phyloP scores from a whole-genome alignment of 345 rosid genomes.

The Cochlearia excelsa region DNA sequence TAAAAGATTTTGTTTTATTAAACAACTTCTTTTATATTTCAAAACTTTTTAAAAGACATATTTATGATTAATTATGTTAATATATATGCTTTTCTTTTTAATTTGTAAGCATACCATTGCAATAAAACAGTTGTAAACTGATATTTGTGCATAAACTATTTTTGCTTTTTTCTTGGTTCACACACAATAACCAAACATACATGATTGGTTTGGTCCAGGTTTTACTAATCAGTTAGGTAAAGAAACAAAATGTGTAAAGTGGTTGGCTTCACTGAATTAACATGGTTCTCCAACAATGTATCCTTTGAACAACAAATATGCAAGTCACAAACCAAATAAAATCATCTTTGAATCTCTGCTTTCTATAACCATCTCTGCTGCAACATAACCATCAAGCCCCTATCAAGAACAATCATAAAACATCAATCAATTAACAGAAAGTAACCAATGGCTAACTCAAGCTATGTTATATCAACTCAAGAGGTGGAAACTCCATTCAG shows the following conservation, averaged over 20 bases:
- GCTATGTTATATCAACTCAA: neutral
- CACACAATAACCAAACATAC: neutral
- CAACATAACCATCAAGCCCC: conserved; percentile 22
- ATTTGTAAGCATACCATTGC: too few relatives aligned
- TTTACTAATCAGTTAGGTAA: too few relatives aligned
- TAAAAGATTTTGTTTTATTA: too few relatives aligned
- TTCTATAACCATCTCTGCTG: conserved; percentile 3
- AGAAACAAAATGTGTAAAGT: too few relatives aligned
- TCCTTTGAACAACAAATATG: neutral
- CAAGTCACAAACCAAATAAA: conserved; percentile 4
- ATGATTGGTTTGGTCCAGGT: too few relatives aligned
- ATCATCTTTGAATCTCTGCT: too few relatives aligned
- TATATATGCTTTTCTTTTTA: too few relatives aligned
- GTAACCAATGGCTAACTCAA: conserved; percentile 4
- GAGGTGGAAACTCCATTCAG: neutral
- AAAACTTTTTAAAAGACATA: too few relatives aligned
- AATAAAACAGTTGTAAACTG: conserved; percentile 6
- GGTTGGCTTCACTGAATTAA: too few relatives aligned
- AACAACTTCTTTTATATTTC: too few relatives aligned
- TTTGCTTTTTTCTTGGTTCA: conserved; percentile 7
- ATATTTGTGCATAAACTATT: conserved; percentile 29
- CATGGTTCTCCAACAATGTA: too few relatives aligned
- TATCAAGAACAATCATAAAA: conserved; percentile 18
- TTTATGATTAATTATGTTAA: too few relatives aligned
- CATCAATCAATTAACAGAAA: neutral